A percentile compares a stretch with the other conserved stretches of the same genome.
Evolutionary conservation across 805 yeast genomes (phyloP).

Genomic region (Candida odintsovae): DNA sequence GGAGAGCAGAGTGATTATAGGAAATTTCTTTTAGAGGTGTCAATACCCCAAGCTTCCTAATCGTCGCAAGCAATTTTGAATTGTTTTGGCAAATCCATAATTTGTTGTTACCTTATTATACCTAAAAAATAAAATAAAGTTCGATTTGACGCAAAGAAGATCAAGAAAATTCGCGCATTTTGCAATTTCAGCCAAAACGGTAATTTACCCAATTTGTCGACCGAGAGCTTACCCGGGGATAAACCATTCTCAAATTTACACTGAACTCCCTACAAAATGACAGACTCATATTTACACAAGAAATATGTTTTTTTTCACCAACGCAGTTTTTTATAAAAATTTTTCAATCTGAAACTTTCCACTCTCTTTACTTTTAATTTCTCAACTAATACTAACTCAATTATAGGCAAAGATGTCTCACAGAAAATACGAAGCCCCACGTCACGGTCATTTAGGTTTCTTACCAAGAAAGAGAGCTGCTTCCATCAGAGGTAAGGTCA

Average conservation of each 20-base stretch:
- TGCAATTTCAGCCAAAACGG: too few species aligned
- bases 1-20: too few species aligned
- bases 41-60: too few species aligned
- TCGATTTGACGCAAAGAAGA: too few species aligned
- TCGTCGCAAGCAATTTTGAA: too few species aligned
- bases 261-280: background rate
- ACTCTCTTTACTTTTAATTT: slow-evolving; percentile 6
- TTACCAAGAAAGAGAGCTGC: slow-evolving; percentile 99
- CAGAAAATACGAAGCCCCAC: slow-evolving; percentile 99
- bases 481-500: slow-evolving; percentile 96
- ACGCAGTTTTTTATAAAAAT: slow-evolving; percentile 3
- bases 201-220: too few species aligned
- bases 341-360: slow-evolving; percentile 16
- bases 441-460: slow-evolving; percentile 99
- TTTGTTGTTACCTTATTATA: too few species aligned
- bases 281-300: background rate
- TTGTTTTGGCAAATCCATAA: too few species aligned
- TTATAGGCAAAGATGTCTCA: slow-evolving; percentile 71
- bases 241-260: background rate
- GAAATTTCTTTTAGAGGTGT: too few species aligned
- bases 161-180: too few species aligned
- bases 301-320: background rate
- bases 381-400: slow-evolving; percentile 20
- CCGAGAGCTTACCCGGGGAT: background rate
- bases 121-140: too few species aligned